Percentiles rank a stretch among this genome's conserved stretches.
Conservation (phyloP, 495 filamentous ascomycete genomes). For the Eremomyces bilateralis region DNA sequence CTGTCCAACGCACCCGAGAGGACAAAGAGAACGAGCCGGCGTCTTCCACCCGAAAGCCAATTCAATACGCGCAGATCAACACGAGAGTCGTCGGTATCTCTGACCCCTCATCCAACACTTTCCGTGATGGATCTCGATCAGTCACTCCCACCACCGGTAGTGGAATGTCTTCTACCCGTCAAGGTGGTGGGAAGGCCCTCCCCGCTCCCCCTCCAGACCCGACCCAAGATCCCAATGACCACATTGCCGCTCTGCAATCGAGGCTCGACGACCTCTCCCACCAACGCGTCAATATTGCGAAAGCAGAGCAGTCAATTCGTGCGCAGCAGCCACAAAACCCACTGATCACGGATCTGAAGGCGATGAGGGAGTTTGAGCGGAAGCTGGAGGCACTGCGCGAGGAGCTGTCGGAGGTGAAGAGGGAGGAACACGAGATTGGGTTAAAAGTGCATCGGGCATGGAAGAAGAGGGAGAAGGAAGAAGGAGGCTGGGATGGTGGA, state of each 20-base stretch:
- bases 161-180: background rate
- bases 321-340: conserved; percentile 26
- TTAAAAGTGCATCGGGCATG: conserved; percentile 62
- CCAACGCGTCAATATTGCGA: conserved; percentile 47
- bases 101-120: too few relatives aligned
- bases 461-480: conserved; percentile 34
- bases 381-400: conserved; percentile 45
- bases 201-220: conserved; percentile 36
- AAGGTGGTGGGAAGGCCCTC: conserved; percentile 28
- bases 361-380: conserved; percentile 45
- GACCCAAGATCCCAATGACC: conserved; percentile 18
- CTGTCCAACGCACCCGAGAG: too few relatives aligned
- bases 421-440: conserved; percentile 70
- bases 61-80: too few relatives aligned
- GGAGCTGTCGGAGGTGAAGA: conserved; percentile 59
- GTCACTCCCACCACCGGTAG: too few relatives aligned
- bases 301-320: conserved; percentile 11
- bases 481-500: conserved; percentile 41
- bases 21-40: too few relatives aligned
- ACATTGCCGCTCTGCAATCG: conserved; percentile 43
- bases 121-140: too few relatives aligned
- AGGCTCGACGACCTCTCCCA: conserved; percentile 40
- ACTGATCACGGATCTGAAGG: conserved; percentile 31
- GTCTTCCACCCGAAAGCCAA: too few relatives aligned
- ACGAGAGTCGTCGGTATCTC: too few relatives aligned